These are phyloP conservation scores for Endocalyx cinctus DNA, from an alignment of 2,329 filamentous ascomycete genomes.

Conservation along the genomic window DNA sequence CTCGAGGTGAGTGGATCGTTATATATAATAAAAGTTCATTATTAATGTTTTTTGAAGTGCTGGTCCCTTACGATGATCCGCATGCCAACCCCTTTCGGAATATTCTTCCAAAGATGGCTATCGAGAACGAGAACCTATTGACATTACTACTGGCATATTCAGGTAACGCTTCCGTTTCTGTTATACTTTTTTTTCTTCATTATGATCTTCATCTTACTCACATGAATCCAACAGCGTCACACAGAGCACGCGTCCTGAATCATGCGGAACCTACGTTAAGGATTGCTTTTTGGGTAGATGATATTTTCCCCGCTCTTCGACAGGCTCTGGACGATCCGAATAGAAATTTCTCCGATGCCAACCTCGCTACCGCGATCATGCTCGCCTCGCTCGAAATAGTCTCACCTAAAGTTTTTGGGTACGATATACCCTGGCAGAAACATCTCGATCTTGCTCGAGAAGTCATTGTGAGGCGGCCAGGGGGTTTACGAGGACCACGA, in stretches of 20 bases:
- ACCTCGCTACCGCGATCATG: conserved; percentile 79
- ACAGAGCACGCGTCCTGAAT: conserved; percentile 68
- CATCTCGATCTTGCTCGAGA: conserved; percentile 73
- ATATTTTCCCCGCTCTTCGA: conserved; percentile 71
- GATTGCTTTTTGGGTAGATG: conserved; percentile 75
- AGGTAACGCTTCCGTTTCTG: conserved; percentile 31
- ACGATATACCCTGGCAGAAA: conserved; percentile 75
- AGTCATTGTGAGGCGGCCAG: conserved; percentile 62
- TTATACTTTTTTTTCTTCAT: no score
- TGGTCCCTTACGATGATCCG: conserved; percentile 47
- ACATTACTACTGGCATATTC: conserved; percentile 77
- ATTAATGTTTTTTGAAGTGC: no score
- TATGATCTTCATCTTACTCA: conserved; percentile 13
- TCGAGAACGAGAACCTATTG: conserved; percentile 66
- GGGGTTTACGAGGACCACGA: conserved; percentile 45
- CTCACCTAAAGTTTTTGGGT: conserved; percentile 74
- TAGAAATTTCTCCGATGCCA: conserved; percentile 64
- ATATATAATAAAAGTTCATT: no score
- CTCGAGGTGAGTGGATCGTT: conserved; percentile 44
- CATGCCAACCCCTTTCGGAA: conserved; percentile 50
- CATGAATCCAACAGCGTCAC: conserved; percentile 51
- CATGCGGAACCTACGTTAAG: conserved; percentile 71
- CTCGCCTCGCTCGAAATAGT: conserved; percentile 79
- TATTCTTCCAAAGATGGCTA: conserved; percentile 56
- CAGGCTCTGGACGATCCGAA: conserved; percentile 58